These are phyloP conservation scores for Yamadazyma membranifaciens DNA, from an alignment of 1,139 yeast species.

Conservation along the genomic window DNA sequence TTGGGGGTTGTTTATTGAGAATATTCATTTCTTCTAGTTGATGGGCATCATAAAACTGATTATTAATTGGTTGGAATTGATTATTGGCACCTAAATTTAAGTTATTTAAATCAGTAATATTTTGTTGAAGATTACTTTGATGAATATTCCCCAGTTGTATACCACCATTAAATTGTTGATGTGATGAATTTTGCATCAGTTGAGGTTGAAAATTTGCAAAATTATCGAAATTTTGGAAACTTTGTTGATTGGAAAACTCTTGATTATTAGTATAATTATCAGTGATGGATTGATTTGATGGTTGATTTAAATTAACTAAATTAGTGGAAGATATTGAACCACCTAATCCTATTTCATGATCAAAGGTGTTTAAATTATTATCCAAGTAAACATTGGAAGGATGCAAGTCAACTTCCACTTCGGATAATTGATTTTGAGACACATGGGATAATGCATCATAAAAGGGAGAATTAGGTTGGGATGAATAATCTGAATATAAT, in stretches of 20 bases:
- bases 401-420: slow-evolving; percentile 1
- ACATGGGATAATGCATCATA: slow-evolving; percentile 34
- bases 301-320: slow-evolving; percentile 16
- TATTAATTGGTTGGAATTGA: too few species aligned
- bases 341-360: slow-evolving; percentile 40
- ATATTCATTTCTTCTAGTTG: slow-evolving; percentile 16
- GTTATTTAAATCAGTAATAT: too few species aligned
- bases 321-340: slow-evolving; percentile 41
- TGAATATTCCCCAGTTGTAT: neutral
- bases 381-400: slow-evolving; percentile 13
- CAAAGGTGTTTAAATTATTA: slow-evolving; percentile 18
- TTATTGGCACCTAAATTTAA: too few species aligned
- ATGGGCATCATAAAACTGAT: slow-evolving; percentile 15
- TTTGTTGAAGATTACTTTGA: neutral
- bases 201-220: neutral
- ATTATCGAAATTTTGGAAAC: neutral
- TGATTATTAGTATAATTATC: neutral
- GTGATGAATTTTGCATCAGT: slow-evolving; percentile 3
- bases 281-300: neutral
- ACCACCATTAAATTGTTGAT: slow-evolving; percentile 3
- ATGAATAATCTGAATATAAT: slow-evolving; percentile 36
- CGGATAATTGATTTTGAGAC: slow-evolving; percentile 10
- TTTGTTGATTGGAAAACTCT: neutral
- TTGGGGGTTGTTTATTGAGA: slow-evolving; percentile 28
- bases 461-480: slow-evolving; percentile 41